phyloP scores from a whole-genome alignment of 2,329 filamentous ascomycete species.

The Talaromyces albobiverticillius region DNA sequence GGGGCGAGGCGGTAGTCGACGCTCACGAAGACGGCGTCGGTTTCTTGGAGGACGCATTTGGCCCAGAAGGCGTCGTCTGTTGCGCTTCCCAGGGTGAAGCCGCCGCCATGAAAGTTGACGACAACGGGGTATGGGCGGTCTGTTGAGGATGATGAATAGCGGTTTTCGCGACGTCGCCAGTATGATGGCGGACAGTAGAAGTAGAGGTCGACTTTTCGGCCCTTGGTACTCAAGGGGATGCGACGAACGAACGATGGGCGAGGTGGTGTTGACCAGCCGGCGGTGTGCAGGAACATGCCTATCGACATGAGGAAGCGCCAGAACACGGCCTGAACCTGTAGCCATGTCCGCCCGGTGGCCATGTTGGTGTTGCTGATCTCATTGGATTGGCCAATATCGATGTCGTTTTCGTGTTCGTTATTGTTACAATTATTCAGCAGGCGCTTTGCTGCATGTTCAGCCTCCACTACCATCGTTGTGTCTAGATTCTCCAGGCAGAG shows the following conservation, averaged over 20 bases:
- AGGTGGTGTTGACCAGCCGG: conserved; percentile 60
- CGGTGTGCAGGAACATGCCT: conserved; percentile 66
- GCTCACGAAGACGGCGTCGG: conserved; percentile 57
- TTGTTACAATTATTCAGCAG: not conserved
- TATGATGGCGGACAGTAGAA: conserved; percentile 59
- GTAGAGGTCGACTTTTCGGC: conserved; percentile 51
- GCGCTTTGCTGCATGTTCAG: not conserved
- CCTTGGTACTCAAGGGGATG: conserved; percentile 50
- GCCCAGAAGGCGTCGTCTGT: conserved; percentile 63
- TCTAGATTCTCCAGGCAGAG: too few species aligned
- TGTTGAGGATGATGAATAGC: not conserved
- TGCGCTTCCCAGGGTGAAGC: conserved; percentile 59
- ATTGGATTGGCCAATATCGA: too few species aligned
- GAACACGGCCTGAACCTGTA: conserved; percentile 61
- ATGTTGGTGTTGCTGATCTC: conserved; percentile 16
- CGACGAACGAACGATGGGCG: conserved; percentile 58
- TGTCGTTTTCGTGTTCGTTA: too few species aligned
- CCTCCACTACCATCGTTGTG: too few species aligned
- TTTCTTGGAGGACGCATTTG: conserved; percentile 52
- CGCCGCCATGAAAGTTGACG: conserved; percentile 64
- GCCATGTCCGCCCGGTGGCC: conserved; percentile 53
- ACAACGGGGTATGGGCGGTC: conserved; percentile 54
- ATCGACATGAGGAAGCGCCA: conserved; percentile 67
- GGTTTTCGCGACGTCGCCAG: conserved; percentile 9
- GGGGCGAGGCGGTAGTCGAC: conserved; percentile 62